phyloP scores from a whole-genome alignment of 345 rosid species.

The Barbarea vulgaris region DNA sequence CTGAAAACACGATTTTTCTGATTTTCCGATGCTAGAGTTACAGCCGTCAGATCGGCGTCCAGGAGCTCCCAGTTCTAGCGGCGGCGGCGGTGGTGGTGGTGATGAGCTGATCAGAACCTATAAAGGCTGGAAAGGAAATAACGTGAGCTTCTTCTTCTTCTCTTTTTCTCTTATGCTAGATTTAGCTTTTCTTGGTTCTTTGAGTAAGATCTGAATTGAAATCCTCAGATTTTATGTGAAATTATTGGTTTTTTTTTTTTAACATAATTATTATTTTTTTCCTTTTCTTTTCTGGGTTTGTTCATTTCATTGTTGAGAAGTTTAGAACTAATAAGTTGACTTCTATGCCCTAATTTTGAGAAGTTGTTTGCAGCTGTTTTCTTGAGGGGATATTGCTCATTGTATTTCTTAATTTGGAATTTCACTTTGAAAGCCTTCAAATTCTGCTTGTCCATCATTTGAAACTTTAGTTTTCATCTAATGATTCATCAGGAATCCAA shows the following conservation, averaged over 20 bases:
- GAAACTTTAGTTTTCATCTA: neutral
- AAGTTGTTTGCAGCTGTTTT: neutral
- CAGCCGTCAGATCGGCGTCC: constrained; percentile 46
- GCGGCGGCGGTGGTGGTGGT: constrained; percentile 41
- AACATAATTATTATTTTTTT: neutral
- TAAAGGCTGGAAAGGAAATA: constrained; percentile 81
- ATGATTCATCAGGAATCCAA: neutral
- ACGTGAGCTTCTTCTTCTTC: constrained; percentile 50
- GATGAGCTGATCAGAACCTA: constrained; percentile 57
- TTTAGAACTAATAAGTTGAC: constrained; percentile 24
- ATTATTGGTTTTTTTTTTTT: neutral
- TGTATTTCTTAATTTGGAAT: constrained; percentile 1
- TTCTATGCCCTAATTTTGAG: constrained; percentile 26
- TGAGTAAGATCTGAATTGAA: constrained; percentile 41
- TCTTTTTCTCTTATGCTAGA: neutral
- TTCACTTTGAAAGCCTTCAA: constrained; percentile 12
- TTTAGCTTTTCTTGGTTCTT: neutral
- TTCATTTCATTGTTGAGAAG: constrained; percentile 4
- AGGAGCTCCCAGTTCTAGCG: constrained; percentile 34
- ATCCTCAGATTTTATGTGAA: neutral
- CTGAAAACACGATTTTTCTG: constrained; percentile 19
- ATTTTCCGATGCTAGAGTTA: constrained; percentile 40
- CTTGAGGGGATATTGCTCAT: neutral
- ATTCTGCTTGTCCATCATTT: neutral
- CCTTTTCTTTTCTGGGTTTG: constrained; percentile 11